Evolutionary conservation across 805 yeast species (phyloP), one percentile per base, ranked within the genome.

Genomic region (Huiozyma sinensis): DNA sequence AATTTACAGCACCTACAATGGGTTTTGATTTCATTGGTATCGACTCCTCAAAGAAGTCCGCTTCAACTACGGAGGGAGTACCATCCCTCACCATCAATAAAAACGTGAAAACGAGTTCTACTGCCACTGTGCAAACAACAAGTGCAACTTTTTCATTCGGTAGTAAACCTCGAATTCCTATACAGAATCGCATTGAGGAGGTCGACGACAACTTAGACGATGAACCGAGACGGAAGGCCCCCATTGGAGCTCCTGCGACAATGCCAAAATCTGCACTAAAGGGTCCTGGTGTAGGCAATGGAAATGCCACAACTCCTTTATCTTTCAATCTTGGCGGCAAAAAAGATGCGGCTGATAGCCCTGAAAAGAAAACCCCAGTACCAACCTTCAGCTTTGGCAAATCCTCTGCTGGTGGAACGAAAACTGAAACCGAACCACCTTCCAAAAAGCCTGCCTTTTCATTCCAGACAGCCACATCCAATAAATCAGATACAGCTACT

Each of bases 11-110:
- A 11, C 66, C 66, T 10, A 57, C 64, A 3, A 45, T 51, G 1
- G 65, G 63, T 2, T 62, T 62, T 37, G 63, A 62, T 45, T 62
- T 62, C 38, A 17, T 17, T 17, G 24, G 24, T 17, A 17, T 17
- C 4, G 24, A 17, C 24, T 17, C 24, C 24, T 17, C 24, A 17
- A 33, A n/a, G 28, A 7, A 27, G n/a, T 30, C 11, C n/a, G n/a
- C n/a, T n/a, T n/a, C n/a, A n/a, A n/a, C n/a, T n/a, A n/a, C n/a
- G 6, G n/a, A 9, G 3, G 27, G 10, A 6, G 33, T 36, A 35
- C 27, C 33, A 10, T 33, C 39, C 7, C 35, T 28, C 10, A 17
- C 7, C 10, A 6, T 11, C 24, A 17, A 6, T 30, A 30, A 31
- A 6, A 38, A n/a, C 27, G 29, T 17, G 24, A 17, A 17, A 17